A percentile compares a stretch with the other conserved stretches of the same genome.
phyloP scores from a whole-genome alignment of 2,329 filamentous ascomycete genomes.

The Cordyceps javanica region DNA sequence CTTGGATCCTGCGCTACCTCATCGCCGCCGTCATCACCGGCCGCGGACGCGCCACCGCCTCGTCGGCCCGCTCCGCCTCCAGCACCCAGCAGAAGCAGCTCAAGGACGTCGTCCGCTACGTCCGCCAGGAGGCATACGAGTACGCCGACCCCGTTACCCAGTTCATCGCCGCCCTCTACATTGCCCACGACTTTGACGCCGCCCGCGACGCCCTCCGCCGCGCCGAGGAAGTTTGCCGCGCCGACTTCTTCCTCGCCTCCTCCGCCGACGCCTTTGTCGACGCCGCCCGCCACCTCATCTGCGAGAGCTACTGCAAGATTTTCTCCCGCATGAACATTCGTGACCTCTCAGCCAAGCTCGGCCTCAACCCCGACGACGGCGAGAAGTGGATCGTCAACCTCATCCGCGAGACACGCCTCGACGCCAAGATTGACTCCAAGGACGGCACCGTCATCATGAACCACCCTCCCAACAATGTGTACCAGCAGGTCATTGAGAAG shows the following conservation, averaged over 20 bases:
- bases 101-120: conserved; percentile 92
- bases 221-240: conserved; percentile 84
- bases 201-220: conserved; percentile 80
- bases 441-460: conserved; percentile 99
- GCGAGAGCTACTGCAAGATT: conserved; percentile 99
- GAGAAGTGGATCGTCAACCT: conserved; percentile 99
- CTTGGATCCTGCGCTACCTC: conserved; percentile 93
- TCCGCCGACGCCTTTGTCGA: conserved; percentile 87
- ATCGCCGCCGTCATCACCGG: conserved; percentile 93
- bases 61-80: conserved; percentile 66
- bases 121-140: conserved; percentile 96
- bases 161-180: conserved; percentile 92
- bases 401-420: conserved; percentile 92
- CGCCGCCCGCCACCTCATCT: conserved; percentile 90
- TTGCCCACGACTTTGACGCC: conserved; percentile 84
- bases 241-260: conserved; percentile 90
- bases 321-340: conserved; percentile 98
- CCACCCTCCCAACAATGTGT: conserved; percentile 95
- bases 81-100: conserved; percentile 94
- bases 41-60: conserved; percentile 74
- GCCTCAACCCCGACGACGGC: conserved; percentile 86
- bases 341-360: conserved; percentile 87
- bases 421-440: conserved; percentile 99
- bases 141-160: conserved; percentile 94
- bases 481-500: conserved; percentile 98